Percentiles rank a stretch among this genome's conserved stretches.
Conservation (phyloP, 2,329 filamentous ascomycete genomes). For the Beauveria brongniartii region DNA sequence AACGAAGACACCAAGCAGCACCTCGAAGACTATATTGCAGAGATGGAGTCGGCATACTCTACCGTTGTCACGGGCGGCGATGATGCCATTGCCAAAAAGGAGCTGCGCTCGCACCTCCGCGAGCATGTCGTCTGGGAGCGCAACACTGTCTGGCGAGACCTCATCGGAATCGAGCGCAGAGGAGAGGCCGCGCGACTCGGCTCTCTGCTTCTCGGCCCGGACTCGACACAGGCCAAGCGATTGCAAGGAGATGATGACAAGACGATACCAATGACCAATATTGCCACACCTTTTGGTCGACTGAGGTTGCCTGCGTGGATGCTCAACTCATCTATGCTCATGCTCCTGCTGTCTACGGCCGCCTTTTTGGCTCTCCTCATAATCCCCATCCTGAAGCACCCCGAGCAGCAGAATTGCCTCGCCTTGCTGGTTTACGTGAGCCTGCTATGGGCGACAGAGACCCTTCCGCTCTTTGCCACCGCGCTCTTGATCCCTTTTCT, state of each 20-base stretch:
- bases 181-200: constrained; percentile 91
- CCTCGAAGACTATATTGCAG: constrained; percentile 62
- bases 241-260: constrained; percentile 80
- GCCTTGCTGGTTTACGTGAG: constrained; percentile 92
- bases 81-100: constrained; percentile 65
- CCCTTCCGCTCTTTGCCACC: constrained; percentile 94
- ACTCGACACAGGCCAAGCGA: constrained; percentile 59
- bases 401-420: constrained; percentile 92
- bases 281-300: constrained; percentile 72
- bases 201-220: constrained; percentile 70
- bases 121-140: constrained; percentile 99
- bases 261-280: constrained; percentile 52
- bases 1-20: constrained; percentile 59
- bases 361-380: constrained; percentile 69
- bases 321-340: constrained; percentile 72
- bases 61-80: constrained; percentile 78
- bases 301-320: constrained; percentile 75
- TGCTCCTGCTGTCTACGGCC: constrained; percentile 59
- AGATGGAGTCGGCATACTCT: constrained; percentile 74
- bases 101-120: constrained; percentile 80
- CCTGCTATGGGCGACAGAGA: constrained; percentile 92
- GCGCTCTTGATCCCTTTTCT: constrained; percentile 90
- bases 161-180: constrained; percentile 95
- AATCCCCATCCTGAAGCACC: constrained; percentile 72
- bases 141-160: constrained; percentile 97